A percentile compares a stretch with the other conserved stretches of the same genome.
These are phyloP conservation scores for Paecilomyces variotii DNA, from an alignment of 2,329 filamentous ascomycete species.

Conservation along the genomic window DNA sequence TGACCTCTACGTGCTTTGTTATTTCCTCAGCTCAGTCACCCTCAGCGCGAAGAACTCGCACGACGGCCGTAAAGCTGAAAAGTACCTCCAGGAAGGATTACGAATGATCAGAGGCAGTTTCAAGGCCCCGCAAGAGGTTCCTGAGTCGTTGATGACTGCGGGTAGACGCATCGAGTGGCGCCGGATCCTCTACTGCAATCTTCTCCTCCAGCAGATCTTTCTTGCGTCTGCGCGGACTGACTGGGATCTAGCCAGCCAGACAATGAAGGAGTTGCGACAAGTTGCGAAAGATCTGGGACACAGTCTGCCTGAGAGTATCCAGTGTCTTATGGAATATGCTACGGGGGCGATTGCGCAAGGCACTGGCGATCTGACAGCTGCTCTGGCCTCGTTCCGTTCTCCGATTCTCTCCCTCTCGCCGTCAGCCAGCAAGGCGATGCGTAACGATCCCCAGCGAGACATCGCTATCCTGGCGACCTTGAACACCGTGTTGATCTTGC, in stretches of 20 bases:
- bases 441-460: slow-evolving; percentile 51
- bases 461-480: slow-evolving; percentile 55
- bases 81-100: slow-evolving; percentile 51
- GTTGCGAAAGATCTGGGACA: slow-evolving; percentile 39
- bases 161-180: slow-evolving; percentile 57
- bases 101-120: slow-evolving; percentile 39
- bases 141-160: slow-evolving; percentile 51
- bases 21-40: slow-evolving; percentile 50
- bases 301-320: slow-evolving; percentile 33
- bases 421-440: slow-evolving; percentile 28
- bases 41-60: slow-evolving; percentile 48
- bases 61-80: slow-evolving; percentile 47
- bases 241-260: slow-evolving; percentile 56
- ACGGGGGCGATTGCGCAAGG: slow-evolving; percentile 69
- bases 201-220: slow-evolving; percentile 64
- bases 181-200: slow-evolving; percentile 56
- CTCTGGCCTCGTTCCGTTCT: slow-evolving; percentile 59
- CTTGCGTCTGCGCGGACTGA: slow-evolving; percentile 62
- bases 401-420: slow-evolving; percentile 49
- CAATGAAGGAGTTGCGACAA: slow-evolving; percentile 46
- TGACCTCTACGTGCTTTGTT: slow-evolving; percentile 53
- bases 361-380: slow-evolving; percentile 61
- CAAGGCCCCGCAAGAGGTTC: slow-evolving; percentile 31
- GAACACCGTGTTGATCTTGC: slow-evolving; percentile 65
- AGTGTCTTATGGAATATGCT: slow-evolving; percentile 60